Base-by-base conservation (phyloP, 495 filamentous ascomycete genomes). In the Aspergillus sclerotioniger region DNA sequence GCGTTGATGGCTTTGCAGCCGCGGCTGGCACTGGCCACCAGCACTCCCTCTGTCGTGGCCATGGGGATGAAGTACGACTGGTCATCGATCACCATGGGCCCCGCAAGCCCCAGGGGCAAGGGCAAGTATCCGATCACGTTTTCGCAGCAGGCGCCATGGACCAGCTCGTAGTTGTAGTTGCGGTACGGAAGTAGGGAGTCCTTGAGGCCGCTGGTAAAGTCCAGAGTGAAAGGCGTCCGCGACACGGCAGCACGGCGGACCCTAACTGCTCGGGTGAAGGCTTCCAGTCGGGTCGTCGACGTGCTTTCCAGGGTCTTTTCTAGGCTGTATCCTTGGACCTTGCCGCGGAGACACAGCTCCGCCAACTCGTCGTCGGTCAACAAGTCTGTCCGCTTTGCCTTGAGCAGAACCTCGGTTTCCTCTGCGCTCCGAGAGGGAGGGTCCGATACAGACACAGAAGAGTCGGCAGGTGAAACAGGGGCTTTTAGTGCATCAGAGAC, bases 41-140 rank as follows among this genome's bases (percentile, higher is more conserved):
- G 78, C 21, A 98, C 94, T 74, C 94, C 94, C 76, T 98, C 94
- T 12, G 95, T 98, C 13, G 94, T 98, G 20, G 94, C 95, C 95
- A 98, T 98, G 39, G 94, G 94, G 39, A 98, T 80, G 71, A 94
- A 98, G 69, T 91, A 97, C 72, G 84, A 88, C 65, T 92, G 87
- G 15, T 92, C 94, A 66, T 98, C 95, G 59, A 98, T 93, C 29
- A 89, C 87, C 52, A 98, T 75, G 16, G 94, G 94, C 7, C 94
- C 94, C 43, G 94, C 94, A 59, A 98, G 88, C 71, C 94, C 94
- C 53, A 98, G 79, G 45, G 94, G 94, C 39, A 98, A 73, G 2
- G 95, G 95, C 81, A 97, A 82, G 62, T 96, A 98, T 58, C 94
- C 95, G 74, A 98, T 90, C 48, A 98, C 94, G 62, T 98, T 98